phyloP scores from a whole-genome alignment of 1,139 yeast species.

The Debaryomycetaceae sp. region DNA sequence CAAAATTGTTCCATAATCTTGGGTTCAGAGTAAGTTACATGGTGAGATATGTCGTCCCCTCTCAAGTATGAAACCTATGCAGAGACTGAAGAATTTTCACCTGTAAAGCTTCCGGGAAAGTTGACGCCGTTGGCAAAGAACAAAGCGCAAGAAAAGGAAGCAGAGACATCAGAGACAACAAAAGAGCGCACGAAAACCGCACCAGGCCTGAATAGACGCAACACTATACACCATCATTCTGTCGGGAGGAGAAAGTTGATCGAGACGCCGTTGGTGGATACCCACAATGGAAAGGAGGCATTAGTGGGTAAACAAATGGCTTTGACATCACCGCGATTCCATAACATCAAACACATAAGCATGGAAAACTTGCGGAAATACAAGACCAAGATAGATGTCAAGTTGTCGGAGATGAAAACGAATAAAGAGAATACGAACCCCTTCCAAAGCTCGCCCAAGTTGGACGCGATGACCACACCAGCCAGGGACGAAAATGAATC shows the following conservation, averaged over 20 bases:
- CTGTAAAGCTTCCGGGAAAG: constrained; percentile 9
- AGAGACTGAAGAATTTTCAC: constrained; percentile 11
- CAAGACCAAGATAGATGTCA: constrained; percentile 14
- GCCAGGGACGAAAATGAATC: not conserved
- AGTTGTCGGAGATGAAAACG: constrained; percentile 7
- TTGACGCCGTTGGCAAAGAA: not conserved
- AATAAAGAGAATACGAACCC: constrained; percentile 18
- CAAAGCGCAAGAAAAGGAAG: not conserved
- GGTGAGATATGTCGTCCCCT: constrained; percentile 9
- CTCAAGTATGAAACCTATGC: constrained; percentile 6
- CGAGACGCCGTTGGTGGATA: constrained; percentile 12
- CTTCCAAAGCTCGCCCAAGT: constrained; percentile 11
- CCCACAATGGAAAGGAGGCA: constrained; percentile 6
- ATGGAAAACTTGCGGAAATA: constrained; percentile 16
- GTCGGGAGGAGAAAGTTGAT: constrained; percentile 7
- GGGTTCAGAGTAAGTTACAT: not conserved
- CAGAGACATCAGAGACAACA: constrained; percentile 11
- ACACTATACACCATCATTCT: constrained; percentile 20
- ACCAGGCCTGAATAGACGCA: constrained; percentile 27
- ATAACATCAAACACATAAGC: constrained; percentile 12
- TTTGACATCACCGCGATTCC: constrained; percentile 36
- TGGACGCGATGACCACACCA: not conserved
- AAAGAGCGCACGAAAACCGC: constrained; percentile 51
- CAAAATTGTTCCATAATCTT: not conserved
- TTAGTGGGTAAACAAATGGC: constrained; percentile 21